These are phyloP conservation scores for Jaltomata sinuosa DNA, from an alignment of 257 asterid species.

Conservation along the genomic window DNA sequence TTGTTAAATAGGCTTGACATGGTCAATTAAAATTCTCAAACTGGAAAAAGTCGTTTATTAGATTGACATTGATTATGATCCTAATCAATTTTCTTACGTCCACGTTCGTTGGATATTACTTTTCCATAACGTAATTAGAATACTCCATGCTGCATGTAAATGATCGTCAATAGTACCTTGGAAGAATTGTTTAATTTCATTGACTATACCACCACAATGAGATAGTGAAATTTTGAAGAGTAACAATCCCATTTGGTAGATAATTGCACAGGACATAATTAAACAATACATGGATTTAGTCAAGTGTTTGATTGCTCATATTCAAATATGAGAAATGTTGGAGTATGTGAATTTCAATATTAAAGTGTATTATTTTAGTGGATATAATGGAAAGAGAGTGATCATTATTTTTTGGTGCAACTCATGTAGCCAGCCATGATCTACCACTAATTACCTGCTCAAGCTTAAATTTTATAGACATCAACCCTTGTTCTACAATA, in stretches of 20 bases:
- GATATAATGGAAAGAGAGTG: too few relatives aligned
- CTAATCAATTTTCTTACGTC: neutral
- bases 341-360: too few relatives aligned
- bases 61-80: neutral
- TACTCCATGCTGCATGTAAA: neutral
- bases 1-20: neutral
- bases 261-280: neutral
- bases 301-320: neutral
- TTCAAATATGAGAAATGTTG: too few relatives aligned
- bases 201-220: neutral
- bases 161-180: neutral
- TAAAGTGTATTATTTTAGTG: too few relatives aligned
- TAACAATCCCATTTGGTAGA: neutral
- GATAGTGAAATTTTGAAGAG: neutral
- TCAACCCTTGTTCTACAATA: too few relatives aligned
- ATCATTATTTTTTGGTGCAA: too few relatives aligned
- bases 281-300: neutral
- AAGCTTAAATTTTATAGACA: too few relatives aligned
- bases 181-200: neutral
- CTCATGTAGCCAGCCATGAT: too few relatives aligned
- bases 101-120: neutral
- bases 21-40: neutral
- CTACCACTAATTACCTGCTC: too few relatives aligned
- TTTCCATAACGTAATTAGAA: neutral
- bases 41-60: neutral